Evolutionary conservation across 208 protist species (phyloP).

Genomic region (Acanthamoeba divionensis): DNA sequence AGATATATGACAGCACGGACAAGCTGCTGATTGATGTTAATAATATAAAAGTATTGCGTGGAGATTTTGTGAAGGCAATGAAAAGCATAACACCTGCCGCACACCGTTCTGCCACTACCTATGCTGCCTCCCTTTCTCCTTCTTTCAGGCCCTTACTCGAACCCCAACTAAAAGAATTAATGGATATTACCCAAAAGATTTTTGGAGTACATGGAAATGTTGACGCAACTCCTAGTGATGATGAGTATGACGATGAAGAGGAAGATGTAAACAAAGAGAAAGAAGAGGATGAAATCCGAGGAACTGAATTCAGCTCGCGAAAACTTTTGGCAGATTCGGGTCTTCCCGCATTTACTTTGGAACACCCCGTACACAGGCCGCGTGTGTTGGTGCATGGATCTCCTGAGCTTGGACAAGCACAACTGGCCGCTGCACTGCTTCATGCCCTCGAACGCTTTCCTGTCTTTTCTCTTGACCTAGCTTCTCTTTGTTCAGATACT

Average conservation of each 20-base stretch:
- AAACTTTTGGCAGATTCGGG: neutral
- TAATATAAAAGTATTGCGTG: neutral
- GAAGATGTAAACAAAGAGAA: neutral
- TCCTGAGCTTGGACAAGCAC: conserved; percentile 39
- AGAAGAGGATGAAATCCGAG: neutral
- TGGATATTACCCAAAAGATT: neutral
- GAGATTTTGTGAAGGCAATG: conserved; percentile 56
- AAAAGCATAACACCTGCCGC: conserved; percentile 5
- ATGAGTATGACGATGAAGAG: neutral
- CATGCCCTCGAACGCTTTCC: conserved; percentile 58
- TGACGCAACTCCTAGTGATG: neutral
- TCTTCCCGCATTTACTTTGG: neutral
- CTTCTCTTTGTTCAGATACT: conserved; percentile 30
- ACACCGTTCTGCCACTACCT: neutral
- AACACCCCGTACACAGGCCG: conserved; percentile 11
- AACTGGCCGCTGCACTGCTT: conserved; percentile 58
- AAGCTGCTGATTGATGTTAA: conserved; percentile 55
- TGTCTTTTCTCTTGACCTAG: conserved; percentile 49
- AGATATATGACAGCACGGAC: conserved; percentile 51
- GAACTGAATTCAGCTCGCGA: neutral
- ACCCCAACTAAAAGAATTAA: neutral
- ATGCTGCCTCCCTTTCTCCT: neutral
- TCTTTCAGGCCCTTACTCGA: neutral
- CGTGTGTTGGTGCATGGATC: conserved; percentile 31
- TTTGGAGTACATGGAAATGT: neutral